These are phyloP conservation scores for Leucoagaricus sp. DNA, from an alignment of 1,284 basidiomycete genomes.

Conservation along the genomic window DNA sequence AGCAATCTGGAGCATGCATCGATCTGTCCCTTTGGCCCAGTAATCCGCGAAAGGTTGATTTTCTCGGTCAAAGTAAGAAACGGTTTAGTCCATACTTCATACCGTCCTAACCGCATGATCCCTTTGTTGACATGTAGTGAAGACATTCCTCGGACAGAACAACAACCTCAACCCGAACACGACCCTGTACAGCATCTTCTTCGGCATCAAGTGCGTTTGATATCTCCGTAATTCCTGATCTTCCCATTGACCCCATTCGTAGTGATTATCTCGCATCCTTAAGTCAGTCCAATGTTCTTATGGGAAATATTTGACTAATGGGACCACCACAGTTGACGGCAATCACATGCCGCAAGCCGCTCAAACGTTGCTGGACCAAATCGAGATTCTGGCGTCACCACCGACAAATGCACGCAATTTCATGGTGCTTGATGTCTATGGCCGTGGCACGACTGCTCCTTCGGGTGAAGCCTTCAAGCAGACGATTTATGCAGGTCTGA, in stretches of 20 bases:
- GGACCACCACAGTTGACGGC: slow-evolving; percentile 22
- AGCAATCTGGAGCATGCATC: slow-evolving; percentile 31
- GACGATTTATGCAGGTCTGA: slow-evolving; percentile 38
- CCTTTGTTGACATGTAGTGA: slow-evolving; percentile 18
- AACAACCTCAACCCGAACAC: slow-evolving; percentile 29
- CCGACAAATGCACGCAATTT: slow-evolving; percentile 47
- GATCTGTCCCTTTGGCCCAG: slow-evolving; percentile 23
- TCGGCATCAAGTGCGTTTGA: slow-evolving; percentile 37
- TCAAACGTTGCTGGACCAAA: slow-evolving; percentile 25
- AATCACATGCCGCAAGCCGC: slow-evolving; percentile 29
- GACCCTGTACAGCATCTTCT: slow-evolving; percentile 41
- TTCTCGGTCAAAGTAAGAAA: slow-evolving; percentile 35
- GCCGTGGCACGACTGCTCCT: slow-evolving; percentile 37
- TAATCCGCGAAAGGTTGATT: slow-evolving; percentile 37
- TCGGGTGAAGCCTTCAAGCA: slow-evolving; percentile 46
- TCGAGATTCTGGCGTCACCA: slow-evolving; percentile 39
- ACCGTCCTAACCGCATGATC: not conserved
- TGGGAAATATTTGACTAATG: slow-evolving; percentile 5
- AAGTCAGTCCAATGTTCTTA: slow-evolving; percentile 17
- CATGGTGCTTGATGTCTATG: slow-evolving; percentile 49
- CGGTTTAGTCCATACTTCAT: not conserved
- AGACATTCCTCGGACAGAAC: slow-evolving; percentile 25
- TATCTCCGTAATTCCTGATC: not conserved
- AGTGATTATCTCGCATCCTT: slow-evolving; percentile 18
- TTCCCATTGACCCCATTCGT: slow-evolving; percentile 12